A percentile compares a stretch with the other conserved stretches of the same genome.
phyloP scores from a whole-genome alignment of 2,329 filamentous ascomycete species.

The Aspergillus sp. region DNA sequence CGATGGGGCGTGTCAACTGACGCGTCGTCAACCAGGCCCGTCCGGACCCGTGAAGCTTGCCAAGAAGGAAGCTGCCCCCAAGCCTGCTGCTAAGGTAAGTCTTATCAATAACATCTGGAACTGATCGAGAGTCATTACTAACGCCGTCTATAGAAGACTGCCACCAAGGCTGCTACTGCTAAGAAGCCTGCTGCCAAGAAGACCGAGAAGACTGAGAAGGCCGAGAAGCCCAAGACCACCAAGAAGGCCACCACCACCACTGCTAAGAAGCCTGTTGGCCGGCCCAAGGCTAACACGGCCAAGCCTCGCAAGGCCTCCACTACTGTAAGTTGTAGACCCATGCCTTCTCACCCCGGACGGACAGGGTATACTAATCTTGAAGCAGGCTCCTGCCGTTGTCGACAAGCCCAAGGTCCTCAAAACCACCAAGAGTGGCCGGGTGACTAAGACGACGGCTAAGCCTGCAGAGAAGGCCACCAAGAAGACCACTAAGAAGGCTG shows the following conservation, averaged over 20 bases:
- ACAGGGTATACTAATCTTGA: conserved; percentile 23
- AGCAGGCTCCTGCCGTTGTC: conserved; percentile 64
- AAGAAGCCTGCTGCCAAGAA: conserved; percentile 28
- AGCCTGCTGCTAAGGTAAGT: conserved; percentile 45
- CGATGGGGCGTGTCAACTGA: conserved; percentile 25
- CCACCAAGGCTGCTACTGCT: conserved; percentile 25
- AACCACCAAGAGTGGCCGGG: conserved; percentile 85
- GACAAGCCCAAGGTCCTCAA: conserved; percentile 70
- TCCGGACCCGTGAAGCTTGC: conserved; percentile 91
- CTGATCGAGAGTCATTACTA: not conserved
- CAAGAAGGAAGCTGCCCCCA: conserved; percentile 65
- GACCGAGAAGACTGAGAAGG: conserved; percentile 42
- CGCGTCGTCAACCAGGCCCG: conserved; percentile 57
- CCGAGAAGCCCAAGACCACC: conserved; percentile 47
- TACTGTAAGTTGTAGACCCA: conserved; percentile 32
- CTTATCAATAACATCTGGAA: not conserved
- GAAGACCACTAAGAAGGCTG: conserved; percentile 43
- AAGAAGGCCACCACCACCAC: conserved; percentile 44
- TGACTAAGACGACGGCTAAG: conserved; percentile 66
- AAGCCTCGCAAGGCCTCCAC: conserved; percentile 57
- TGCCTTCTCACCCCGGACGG: not conserved
- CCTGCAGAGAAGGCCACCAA: conserved; percentile 51
- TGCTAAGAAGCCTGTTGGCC: conserved; percentile 56
- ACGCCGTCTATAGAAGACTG: not conserved
- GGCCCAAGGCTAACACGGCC: conserved; percentile 54